A percentile compares a stretch with the other conserved stretches of the same genome.
Evolutionary conservation across 177 flowering plant genomes (phyloP).

Genomic region (Telopea speciosissima): DNA sequence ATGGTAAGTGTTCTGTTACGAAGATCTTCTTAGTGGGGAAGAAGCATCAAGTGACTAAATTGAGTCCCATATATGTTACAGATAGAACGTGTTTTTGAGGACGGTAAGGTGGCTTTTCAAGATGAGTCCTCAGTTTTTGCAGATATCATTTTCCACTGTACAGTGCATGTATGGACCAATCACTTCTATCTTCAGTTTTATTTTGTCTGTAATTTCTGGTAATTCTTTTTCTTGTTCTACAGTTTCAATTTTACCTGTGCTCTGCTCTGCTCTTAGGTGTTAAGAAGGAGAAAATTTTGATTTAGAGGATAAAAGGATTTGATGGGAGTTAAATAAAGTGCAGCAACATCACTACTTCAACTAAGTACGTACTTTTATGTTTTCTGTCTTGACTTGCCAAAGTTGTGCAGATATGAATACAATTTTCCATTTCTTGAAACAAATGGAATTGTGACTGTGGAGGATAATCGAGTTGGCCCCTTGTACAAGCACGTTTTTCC

Average conservation of each 20-base stretch:
- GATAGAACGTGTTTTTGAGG: constrained; percentile 31
- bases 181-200: too few species aligned
- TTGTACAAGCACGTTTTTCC: constrained; percentile 63
- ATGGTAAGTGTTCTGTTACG: constrained; percentile 16
- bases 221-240: too few species aligned
- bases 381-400: neutral
- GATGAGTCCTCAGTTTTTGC: constrained; percentile 35
- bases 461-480: constrained; percentile 55
- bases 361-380: neutral
- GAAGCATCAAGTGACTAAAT: neutral
- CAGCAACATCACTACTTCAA: too few species aligned
- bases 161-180: constrained; percentile 38
- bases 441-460: constrained; percentile 35
- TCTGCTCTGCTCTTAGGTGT: too few species aligned
- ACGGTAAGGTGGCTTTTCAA: constrained; percentile 33
- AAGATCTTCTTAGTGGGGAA: too few species aligned
- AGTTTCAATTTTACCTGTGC: too few species aligned
- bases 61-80: constrained; percentile 17
- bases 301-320: too few species aligned
- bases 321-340: too few species aligned
- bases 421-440: constrained; percentile 43
- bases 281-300: too few species aligned
- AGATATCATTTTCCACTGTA: constrained; percentile 42
- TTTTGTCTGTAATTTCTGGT: too few species aligned
- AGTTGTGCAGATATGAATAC: constrained; percentile 36